phyloP scores from a whole-genome alignment of 495 filamentous ascomycete species.

The Xylaria sp. region DNA sequence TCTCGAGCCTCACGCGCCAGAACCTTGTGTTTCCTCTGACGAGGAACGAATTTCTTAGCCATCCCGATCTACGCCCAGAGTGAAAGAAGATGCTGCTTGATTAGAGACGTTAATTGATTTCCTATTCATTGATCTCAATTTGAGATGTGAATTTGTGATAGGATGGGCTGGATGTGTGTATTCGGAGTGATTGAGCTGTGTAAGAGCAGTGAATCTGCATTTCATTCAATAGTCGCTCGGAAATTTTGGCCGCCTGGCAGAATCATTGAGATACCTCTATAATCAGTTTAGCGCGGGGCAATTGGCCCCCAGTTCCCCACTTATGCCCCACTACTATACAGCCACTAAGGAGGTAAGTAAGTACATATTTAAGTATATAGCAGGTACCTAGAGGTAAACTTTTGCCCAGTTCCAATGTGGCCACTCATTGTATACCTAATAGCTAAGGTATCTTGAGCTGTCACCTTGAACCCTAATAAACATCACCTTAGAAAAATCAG shows the following conservation, averaged over 20 bases:
- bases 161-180: neutral
- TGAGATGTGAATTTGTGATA: neutral
- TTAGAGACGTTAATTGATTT: neutral
- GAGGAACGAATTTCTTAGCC: slow-evolving; percentile 72
- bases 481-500: neutral
- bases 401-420: neutral
- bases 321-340: neutral
- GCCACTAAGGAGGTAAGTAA: neutral
- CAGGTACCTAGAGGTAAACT: neutral
- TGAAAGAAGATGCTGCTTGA: slow-evolving; percentile 18
- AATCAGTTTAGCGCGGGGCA: slow-evolving; percentile 38
- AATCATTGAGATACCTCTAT: slow-evolving; percentile 31
- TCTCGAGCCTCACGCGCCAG: slow-evolving; percentile 56
- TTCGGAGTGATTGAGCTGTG: neutral
- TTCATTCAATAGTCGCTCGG: slow-evolving; percentile 4
- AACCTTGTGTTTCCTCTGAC: slow-evolving; percentile 80
- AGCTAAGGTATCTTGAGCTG: neutral
- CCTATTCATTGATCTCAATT: neutral
- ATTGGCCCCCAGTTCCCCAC: neutral
- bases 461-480: neutral
- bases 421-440: neutral
- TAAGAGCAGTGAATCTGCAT: neutral
- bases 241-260: slow-evolving; percentile 60
- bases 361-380: neutral
- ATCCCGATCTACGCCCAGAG: slow-evolving; percentile 55